Evolutionary conservation across 2,329 filamentous ascomycete species (phyloP).

Genomic region (Xylariaceae sp.): DNA sequence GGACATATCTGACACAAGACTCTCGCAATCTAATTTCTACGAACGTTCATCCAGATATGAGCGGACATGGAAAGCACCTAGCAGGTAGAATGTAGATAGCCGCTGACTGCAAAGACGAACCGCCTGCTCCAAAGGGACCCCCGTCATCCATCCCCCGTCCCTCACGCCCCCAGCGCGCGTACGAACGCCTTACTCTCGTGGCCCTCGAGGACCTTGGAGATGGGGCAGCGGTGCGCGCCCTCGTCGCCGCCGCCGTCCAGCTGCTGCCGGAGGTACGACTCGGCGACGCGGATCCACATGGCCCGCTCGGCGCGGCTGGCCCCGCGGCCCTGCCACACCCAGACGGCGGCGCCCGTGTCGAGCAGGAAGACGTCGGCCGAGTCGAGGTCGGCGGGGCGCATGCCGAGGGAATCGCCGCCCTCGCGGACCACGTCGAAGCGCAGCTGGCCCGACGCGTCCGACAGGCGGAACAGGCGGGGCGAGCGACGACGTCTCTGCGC

Average conservation of each 20-base stretch:
- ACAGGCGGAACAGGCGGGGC: slow-evolving; percentile 57
- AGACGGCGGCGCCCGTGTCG: slow-evolving; percentile 49
- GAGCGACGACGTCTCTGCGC: slow-evolving; percentile 27
- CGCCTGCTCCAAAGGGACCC: no score
- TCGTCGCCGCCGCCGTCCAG: slow-evolving; percentile 22
- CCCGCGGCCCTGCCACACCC: slow-evolving; percentile 57
- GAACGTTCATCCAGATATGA: no score
- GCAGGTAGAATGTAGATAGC: no score
- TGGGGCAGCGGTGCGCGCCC: slow-evolving; percentile 36
- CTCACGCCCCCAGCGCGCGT: slow-evolving; percentile 31
- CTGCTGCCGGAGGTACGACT: slow-evolving; percentile 43
- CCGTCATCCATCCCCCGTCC: no score
- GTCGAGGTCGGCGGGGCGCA: slow-evolving; percentile 43
- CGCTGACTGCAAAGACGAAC: no score
- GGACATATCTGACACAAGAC: no score
- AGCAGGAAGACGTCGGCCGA: slow-evolving; percentile 56
- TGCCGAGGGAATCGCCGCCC: slow-evolving; percentile 33
- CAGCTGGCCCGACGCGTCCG: slow-evolving; percentile 51
- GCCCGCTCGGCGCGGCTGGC: slow-evolving; percentile 53
- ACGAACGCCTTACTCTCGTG: slow-evolving; percentile 47
- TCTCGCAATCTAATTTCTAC: no score
- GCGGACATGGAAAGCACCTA: no score
- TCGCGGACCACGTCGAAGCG: slow-evolving; percentile 53
- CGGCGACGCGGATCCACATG: slow-evolving; percentile 52
- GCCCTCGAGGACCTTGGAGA: slow-evolving; percentile 51